Base-by-base conservation (phyloP, 495 filamentous ascomycete species). In the Durotheca rogersii region DNA sequence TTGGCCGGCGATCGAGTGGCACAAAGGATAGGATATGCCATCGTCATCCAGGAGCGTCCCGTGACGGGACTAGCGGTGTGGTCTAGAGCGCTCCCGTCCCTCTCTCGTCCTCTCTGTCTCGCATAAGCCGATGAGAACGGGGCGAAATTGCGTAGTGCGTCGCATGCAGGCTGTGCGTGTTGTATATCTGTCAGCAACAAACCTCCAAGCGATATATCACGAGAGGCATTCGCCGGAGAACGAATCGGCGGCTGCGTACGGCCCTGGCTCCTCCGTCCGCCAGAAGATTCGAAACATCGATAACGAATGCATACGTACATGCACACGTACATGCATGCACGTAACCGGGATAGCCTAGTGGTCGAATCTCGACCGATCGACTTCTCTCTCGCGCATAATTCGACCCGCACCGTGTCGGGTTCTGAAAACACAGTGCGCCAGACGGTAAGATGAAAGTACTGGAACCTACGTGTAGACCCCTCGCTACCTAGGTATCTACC, bases 401-500 rank as follows among this genome's bases (percentile, higher is more conserved):
- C 18, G 20, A 29, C 4, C 25, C 4, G 17, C 7, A 47, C 11
- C 4, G 31, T 15, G n/a, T n/a, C 23, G 25, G 19, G 23, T 53
- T 58, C 44, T 53, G 23, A 44, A 53, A 53, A 29, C 49, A 53
- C 55, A 49, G 49, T 53, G 31, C 7, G 16, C 11, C 0, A n/a
- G 1, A 56, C 45, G 4, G 39, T 44, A 12, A 40, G 23, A 31
- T 34, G 38, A n/a, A n/a, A n/a, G n/a, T n/a, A n/a, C n/a, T n/a
- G n/a, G n/a, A n/a, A n/a, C n/a, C n/a, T n/a, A n/a, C n/a, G n/a
- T n/a, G n/a, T n/a, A n/a, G n/a, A n/a, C n/a, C n/a, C n/a, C n/a
- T n/a, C n/a, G n/a, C n/a, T n/a, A 38, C 31, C 21, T 14, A 6
- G 17, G 5, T 11, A 21, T 25, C 23, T 7, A 25, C 15, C 9